Evolutionary conservation across 768 basidiomycete genomes (phyloP).

Genomic region (Grammothele lineata): DNA sequence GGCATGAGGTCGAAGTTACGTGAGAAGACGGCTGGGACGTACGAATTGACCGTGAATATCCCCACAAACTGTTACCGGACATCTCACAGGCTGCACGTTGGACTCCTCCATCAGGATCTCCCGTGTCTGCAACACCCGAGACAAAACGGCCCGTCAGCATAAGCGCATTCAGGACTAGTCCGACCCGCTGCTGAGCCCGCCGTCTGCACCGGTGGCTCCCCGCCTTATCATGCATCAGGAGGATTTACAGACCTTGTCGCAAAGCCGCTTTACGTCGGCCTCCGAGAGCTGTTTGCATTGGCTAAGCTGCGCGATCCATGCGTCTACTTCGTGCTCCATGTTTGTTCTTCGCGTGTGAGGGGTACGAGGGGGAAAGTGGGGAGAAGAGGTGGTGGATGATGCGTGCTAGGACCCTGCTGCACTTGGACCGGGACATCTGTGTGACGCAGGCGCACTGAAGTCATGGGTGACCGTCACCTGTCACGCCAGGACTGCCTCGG

Average conservation of each 20-base stretch:
- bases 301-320: conserved; percentile 94
- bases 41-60: conserved; percentile 99
- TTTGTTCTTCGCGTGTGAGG: too few relatives aligned
- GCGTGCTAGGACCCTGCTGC: conserved; percentile 15
- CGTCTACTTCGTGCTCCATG: conserved; percentile 80
- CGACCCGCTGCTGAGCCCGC: conserved; percentile 3
- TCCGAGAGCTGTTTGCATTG: conserved; percentile 97
- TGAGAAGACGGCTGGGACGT: conserved; percentile 37
- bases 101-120: conserved; percentile 99
- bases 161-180: conserved; percentile 3
- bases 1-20: conserved; percentile 13
- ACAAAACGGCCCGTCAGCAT: conserved; percentile 11
- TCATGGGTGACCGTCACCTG: conserved; percentile 11
- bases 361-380: conserved; percentile 1
- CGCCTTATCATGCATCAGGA: conserved; percentile 26
- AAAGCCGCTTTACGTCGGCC: conserved; percentile 93
- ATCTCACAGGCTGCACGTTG: conserved; percentile 97
- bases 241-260: conserved; percentile 83
- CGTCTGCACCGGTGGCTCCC: conserved; percentile 16
- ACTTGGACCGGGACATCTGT: conserved; percentile 1
- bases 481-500: conserved; percentile 13
- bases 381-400: conserved; percentile 20
- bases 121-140: conserved; percentile 60
- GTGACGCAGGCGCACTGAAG: conserved; percentile 11
- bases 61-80: conserved; percentile 98